Percentiles rank a stretch among this genome's conserved stretches.
phyloP scores from a whole-genome alignment of 2,329 filamentous ascomycete species.

The Colletotrichum liriopes region DNA sequence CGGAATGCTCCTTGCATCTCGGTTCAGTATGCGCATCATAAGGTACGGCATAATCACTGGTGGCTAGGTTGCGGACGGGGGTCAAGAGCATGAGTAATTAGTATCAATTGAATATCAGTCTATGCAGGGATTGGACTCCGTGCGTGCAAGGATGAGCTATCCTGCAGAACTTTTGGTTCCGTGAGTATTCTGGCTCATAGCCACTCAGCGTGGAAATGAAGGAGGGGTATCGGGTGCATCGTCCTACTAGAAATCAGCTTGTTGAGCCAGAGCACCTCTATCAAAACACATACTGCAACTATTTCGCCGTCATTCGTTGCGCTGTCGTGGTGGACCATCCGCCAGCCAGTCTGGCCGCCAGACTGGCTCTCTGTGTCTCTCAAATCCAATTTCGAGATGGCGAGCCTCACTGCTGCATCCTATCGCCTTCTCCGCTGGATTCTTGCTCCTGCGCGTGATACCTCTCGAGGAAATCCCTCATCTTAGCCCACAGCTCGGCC shows the following conservation, averaged over 20 bases:
- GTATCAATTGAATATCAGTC: conserved; percentile 18
- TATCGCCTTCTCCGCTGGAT: conserved; percentile 40
- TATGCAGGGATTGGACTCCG: background rate
- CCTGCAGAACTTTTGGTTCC: background rate
- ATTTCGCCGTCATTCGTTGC: background rate
- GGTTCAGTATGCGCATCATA: conserved; percentile 9
- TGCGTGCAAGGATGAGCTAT: background rate
- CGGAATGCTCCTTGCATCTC: conserved; percentile 12
- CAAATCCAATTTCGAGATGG: background rate
- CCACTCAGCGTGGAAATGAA: background rate
- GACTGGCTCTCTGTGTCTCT: background rate
- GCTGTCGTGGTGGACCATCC: background rate
- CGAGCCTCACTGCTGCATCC: conserved; percentile 30
- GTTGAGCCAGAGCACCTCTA: background rate
- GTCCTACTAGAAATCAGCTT: background rate
- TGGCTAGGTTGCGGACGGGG: background rate
- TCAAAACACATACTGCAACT: background rate
- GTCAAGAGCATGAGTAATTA: conserved; percentile 20
- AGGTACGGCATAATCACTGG: conserved; percentile 18
- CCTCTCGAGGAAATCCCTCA: conserved; percentile 55
- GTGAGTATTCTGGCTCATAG: background rate
- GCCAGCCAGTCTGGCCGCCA: background rate
- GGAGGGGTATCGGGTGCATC: background rate
- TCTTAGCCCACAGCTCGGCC: conserved; percentile 78
- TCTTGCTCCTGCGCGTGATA: conserved; percentile 32